phyloP scores from a whole-genome alignment of 1,284 basidiomycete genomes.

The Melanopsichium pennsylvanicum region DNA sequence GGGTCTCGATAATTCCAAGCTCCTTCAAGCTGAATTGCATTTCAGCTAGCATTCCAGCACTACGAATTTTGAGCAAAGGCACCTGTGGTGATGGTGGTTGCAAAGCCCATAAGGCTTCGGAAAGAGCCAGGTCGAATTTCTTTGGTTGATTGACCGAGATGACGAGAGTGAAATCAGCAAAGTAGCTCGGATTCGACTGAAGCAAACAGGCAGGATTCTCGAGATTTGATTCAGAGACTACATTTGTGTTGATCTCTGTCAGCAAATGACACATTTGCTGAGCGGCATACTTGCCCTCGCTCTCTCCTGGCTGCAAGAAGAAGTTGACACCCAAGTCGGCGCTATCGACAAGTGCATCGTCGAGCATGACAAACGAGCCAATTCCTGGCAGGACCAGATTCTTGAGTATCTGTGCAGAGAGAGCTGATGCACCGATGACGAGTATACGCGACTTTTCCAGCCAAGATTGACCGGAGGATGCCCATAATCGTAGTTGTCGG shows the following conservation, averaged over 20 bases:
- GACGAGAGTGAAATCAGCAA: constrained; percentile 77
- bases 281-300: constrained; percentile 81
- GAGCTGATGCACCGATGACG: constrained; percentile 80
- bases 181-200: constrained; percentile 69
- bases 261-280: constrained; percentile 80
- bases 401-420: constrained; percentile 86
- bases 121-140: constrained; percentile 40
- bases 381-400: constrained; percentile 94
- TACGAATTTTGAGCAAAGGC: constrained; percentile 50
- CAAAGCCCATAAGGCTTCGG: constrained; percentile 50
- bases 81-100: constrained; percentile 43
- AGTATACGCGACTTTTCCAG: constrained; percentile 85
- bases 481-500: constrained; percentile 80
- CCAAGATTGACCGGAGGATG: constrained; percentile 88
- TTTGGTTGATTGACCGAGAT: constrained; percentile 73
- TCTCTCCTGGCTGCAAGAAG: constrained; percentile 78
- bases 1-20: constrained; percentile 79
- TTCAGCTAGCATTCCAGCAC: constrained; percentile 57
- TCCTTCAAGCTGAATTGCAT: constrained; percentile 57
- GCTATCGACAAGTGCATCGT: constrained; percentile 72
- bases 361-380: constrained; percentile 87
- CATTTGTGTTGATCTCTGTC: constrained; percentile 85
- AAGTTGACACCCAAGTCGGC: constrained; percentile 94
- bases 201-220: constrained; percentile 68
- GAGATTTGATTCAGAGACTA: constrained; percentile 76